Evolutionary conservation across 768 basidiomycete species (phyloP), one percentile per base, ranked within the genome.

Genomic region (Trametes cinnabarina): DNA sequence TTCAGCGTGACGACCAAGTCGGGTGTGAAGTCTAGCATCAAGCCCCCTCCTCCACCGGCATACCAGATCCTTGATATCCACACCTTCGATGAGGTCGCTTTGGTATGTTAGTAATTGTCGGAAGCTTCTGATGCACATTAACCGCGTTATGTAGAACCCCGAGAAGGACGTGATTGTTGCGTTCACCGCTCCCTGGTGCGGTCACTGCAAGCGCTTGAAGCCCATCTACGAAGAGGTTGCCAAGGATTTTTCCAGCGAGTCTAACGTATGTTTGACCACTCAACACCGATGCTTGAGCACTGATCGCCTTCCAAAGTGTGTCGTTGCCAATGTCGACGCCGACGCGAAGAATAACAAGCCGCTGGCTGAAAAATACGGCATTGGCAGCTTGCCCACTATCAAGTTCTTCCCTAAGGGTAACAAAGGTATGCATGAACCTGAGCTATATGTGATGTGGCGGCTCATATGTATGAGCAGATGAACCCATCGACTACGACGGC

Each of bases 121-220:
- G 28, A 6, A 17, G 25, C 14, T 32, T 12, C 12, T 4, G 4
- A 11, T 1, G 40, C 34, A 49, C 39, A n/a, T 34, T 22, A 30
- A 35, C 34, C 37, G 37, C 60, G 47, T 57, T 53, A 26, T 55
- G 17, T 59, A 88, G 82, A 84, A 92, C 65, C 67, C 78, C 22
- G 74, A 78, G 22, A 95, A 95, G 74, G 83, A 94, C 65, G 91
- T 92, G 42, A 77, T 98, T 22, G 92, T 96, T 44, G 78, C 89
- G 0, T 92, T 90, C 76, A 92, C 88, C 58, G 90, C 89, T 23
- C 84, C 85, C 37, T 88, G 91, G 92, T 95, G 95, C 64, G 93
- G 94, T 28, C 94, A 98, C 78, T 98, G 96, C 83, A 98, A 98
- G 77, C 80, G 60, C 63, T 71, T 97, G 72, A 95, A 95, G 73